Evolutionary conservation across 148 eudicot species (phyloP).

Genomic region (Cornus controversa): DNA sequence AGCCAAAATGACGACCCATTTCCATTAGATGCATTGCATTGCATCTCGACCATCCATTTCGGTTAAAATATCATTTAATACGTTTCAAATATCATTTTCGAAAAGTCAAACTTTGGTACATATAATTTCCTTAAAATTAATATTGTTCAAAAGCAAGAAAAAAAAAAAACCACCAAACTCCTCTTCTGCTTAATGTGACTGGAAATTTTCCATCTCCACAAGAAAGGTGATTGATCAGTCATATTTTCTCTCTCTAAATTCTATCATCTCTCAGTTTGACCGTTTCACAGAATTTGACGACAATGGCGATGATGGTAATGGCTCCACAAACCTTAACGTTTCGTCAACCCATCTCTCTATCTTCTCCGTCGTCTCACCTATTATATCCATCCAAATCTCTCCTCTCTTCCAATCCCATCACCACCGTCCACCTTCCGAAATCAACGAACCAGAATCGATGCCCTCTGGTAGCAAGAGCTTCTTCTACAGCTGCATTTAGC

Average conservation of each 20-base stretch:
- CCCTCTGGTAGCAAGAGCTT: constrained; percentile 30
- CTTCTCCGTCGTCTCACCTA: not conserved
- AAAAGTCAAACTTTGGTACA: no score
- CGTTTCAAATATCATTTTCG: no score
- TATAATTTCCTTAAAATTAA: no score
- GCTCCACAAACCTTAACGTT: not conserved
- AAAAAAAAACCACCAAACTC: no score
- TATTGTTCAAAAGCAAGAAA: no score
- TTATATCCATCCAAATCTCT: constrained; percentile 1
- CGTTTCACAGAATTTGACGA: no score
- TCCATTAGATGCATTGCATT: no score
- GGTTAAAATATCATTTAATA: no score
- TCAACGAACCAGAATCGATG: constrained; percentile 15
- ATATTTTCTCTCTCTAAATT: not conserved
- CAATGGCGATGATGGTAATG: constrained; percentile 2
- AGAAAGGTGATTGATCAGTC: not conserved
- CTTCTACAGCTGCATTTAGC: constrained; percentile 27
- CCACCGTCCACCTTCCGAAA: constrained; percentile 7
- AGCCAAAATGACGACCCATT: no score
- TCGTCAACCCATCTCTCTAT: not conserved
- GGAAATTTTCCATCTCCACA: no score
- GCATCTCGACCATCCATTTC: no score
- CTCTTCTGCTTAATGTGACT: no score
- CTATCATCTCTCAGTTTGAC: not conserved
- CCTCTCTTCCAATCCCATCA: constrained; percentile 11